These are phyloP conservation scores for Luzula sylvatica DNA, from an alignment of 176 grass and related monocot genomes.

Conservation along the genomic window DNA sequence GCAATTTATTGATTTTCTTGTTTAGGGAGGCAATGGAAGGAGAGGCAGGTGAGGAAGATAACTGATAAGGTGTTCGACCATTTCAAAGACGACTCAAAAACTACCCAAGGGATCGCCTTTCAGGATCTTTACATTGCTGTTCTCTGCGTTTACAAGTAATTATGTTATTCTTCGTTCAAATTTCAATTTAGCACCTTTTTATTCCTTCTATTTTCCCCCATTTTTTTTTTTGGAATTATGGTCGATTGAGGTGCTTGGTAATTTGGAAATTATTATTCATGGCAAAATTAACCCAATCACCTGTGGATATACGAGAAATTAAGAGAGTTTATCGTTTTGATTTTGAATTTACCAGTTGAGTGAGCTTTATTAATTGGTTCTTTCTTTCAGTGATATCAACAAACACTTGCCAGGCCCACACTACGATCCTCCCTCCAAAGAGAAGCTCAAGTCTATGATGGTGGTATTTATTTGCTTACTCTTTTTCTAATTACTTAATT, in stretches of 20 bases:
- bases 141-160: slow-evolving; percentile 95
- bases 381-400: slow-evolving; percentile 68
- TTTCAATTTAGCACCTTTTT: not conserved
- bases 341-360: no score
- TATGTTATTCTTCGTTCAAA: not conserved
- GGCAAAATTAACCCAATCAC: no score
- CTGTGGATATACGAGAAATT: not conserved
- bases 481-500: not conserved
- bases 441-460: slow-evolving; percentile 59
- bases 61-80: slow-evolving; percentile 68
- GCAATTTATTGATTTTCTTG: not conserved
- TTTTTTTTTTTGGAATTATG: not conserved
- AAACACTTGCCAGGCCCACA: slow-evolving; percentile 84
- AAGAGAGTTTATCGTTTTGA: not conserved
- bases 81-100: slow-evolving; percentile 36
- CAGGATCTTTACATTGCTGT: slow-evolving; percentile 87
- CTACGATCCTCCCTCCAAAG: slow-evolving; percentile 78
- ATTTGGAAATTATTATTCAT: no score
- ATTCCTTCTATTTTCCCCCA: not conserved
- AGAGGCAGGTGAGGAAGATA: slow-evolving; percentile 88
- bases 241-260: no score
- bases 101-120: slow-evolving; percentile 54
- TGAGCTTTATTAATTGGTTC: no score
- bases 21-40: slow-evolving; percentile 70
- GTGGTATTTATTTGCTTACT: slow-evolving; percentile 13